phyloP scores from a whole-genome alignment of 192 early-diverging fungal genomes.

The Rhizophagus prolifer region DNA sequence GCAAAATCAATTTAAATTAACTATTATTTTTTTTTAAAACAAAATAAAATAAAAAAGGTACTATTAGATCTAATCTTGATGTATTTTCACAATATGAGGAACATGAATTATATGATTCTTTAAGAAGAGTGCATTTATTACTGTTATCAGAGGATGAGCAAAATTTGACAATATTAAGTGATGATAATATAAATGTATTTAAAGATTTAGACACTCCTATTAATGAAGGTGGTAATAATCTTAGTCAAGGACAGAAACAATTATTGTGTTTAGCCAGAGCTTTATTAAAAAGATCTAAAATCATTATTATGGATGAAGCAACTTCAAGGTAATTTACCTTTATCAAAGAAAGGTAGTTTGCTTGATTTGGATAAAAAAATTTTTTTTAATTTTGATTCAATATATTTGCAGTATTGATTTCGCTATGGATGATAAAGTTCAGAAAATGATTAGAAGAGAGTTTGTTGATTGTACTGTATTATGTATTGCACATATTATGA shows the following conservation, averaged over 20 bases:
- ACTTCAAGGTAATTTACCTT: constrained; percentile 37
- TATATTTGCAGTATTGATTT: constrained; percentile 74
- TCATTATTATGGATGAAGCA: constrained; percentile 51
- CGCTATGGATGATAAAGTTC: constrained; percentile 81
- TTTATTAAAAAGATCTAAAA: constrained; percentile 63
- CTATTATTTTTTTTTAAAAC: not conserved
- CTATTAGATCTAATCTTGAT: constrained; percentile 79
- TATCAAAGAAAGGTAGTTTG: too few relatives aligned
- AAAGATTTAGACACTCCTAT: constrained; percentile 52
- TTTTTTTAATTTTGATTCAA: constrained; percentile 6
- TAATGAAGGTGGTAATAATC: constrained; percentile 70
- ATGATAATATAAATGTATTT: constrained; percentile 44
- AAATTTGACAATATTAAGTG: constrained; percentile 16
- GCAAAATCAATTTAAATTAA: not conserved
- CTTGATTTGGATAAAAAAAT: too few relatives aligned
- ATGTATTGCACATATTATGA: constrained; percentile 93
- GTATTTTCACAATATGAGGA: constrained; percentile 69
- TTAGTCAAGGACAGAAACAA: constrained; percentile 83
- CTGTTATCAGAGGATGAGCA: constrained; percentile 27
- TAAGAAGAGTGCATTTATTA: constrained; percentile 64
- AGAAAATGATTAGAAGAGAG: constrained; percentile 77
- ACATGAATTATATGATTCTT: constrained; percentile 60
- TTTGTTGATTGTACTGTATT: constrained; percentile 80
- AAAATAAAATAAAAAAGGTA: constrained; percentile 37
- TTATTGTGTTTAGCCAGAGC: constrained; percentile 81